A percentile compares a stretch with the other conserved stretches of the same genome.
These are phyloP conservation scores for Tulasnella sp. DNA, from an alignment of 768 basidiomycete genomes.

Conservation along the genomic window DNA sequence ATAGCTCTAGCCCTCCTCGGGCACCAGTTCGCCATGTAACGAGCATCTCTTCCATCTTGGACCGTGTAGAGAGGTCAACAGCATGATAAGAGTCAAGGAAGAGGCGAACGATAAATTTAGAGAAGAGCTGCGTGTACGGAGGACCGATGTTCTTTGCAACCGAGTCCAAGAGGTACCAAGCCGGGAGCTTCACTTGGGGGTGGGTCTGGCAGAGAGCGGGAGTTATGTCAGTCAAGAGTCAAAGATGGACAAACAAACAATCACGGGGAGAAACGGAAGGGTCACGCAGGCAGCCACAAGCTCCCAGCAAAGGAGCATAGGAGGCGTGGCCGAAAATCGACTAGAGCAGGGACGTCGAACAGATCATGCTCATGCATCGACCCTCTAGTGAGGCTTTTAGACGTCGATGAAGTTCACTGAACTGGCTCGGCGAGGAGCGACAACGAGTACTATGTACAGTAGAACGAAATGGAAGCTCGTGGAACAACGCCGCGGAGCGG, in stretches of 20 bases:
- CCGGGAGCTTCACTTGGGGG: constrained; percentile 84
- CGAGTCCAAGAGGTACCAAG: constrained; percentile 93
- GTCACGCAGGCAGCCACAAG: not conserved
- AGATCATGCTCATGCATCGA: not conserved
- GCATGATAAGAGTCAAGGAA: constrained; percentile 84
- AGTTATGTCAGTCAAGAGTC: constrained; percentile 33
- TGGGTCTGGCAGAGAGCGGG: constrained; percentile 56
- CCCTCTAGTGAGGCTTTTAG: not conserved
- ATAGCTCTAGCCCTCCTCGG: constrained; percentile 74
- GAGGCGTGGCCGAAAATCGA: not conserved
- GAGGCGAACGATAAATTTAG: constrained; percentile 71
- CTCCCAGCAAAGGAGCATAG: constrained; percentile 3
- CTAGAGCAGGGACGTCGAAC: not conserved
- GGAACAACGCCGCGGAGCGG: not conserved
- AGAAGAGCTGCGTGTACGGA: constrained; percentile 84
- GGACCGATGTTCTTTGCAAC: constrained; percentile 95
- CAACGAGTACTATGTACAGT: constrained; percentile 2
- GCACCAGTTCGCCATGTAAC: constrained; percentile 90
- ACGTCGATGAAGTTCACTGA: constrained; percentile 1
- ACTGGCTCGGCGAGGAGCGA: not conserved
- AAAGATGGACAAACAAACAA: constrained; percentile 14
- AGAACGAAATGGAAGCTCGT: not conserved
- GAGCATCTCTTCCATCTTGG: constrained; percentile 98
- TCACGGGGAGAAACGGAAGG: not conserved
- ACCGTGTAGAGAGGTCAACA: constrained; percentile 77